These are phyloP conservation scores for Corylus avellana DNA, from an alignment of 306 rosid species.

Conservation along the genomic window DNA sequence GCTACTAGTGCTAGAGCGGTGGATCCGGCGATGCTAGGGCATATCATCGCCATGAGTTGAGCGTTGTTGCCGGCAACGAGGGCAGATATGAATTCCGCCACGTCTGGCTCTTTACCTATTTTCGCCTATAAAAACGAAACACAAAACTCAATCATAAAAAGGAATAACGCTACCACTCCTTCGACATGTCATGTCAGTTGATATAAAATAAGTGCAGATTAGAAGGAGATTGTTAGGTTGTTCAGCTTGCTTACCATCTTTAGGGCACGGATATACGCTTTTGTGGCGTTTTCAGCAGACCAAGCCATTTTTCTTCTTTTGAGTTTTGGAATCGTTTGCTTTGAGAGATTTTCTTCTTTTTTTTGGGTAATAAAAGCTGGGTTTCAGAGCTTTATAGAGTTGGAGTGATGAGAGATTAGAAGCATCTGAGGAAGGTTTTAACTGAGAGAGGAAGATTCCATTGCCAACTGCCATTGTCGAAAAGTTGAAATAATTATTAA, in stretches of 20 bases:
- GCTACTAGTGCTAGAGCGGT: constrained; percentile 34
- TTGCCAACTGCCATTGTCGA: constrained; percentile 8
- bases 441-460: constrained; percentile 8
- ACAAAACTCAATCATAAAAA: neutral
- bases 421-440: constrained; percentile 45
- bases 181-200: too few relatives aligned
- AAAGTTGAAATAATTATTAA: neutral
- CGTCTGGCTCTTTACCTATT: constrained; percentile 47
- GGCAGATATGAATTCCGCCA: constrained; percentile 51
- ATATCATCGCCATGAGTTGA: constrained; percentile 35
- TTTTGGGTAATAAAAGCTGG: neutral
- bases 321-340: constrained; percentile 7
- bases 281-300: constrained; percentile 59
- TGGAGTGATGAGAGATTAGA: neutral
- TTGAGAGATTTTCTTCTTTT: neutral
- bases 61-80: constrained; percentile 52
- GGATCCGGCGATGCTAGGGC: constrained; percentile 16
- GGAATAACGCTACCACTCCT: too few relatives aligned
- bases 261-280: constrained; percentile 48
- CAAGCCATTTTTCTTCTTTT: constrained; percentile 36
- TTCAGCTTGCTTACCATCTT: constrained; percentile 37
- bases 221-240: too few relatives aligned
- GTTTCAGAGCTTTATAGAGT: constrained; percentile 24
- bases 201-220: neutral
- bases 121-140: constrained; percentile 28